Conservation (phyloP, 2,329 filamentous ascomycete genomes). For the Dactylonectria macrodidyma region DNA sequence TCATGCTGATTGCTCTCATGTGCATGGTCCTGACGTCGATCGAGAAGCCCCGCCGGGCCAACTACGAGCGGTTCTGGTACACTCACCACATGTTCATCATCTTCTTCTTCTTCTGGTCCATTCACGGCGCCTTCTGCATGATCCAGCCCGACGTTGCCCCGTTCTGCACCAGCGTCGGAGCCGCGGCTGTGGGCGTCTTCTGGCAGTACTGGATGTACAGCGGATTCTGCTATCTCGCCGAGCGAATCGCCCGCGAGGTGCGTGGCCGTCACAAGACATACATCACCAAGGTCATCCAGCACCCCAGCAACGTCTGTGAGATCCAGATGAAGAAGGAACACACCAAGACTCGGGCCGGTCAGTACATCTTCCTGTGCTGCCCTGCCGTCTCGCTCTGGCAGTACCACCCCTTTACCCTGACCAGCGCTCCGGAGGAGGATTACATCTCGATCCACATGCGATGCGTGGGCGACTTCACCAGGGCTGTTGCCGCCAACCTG, state of each 20-base stretch:
- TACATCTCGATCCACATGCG: constrained; percentile 91
- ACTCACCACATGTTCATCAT: constrained; percentile 90
- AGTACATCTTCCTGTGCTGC: constrained; percentile 92
- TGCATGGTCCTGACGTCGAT: constrained; percentile 84
- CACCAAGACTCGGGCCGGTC: constrained; percentile 84
- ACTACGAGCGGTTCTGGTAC: constrained; percentile 94
- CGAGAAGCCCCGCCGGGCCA: constrained; percentile 83
- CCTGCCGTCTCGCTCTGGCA: constrained; percentile 90
- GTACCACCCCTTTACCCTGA: constrained; percentile 90
- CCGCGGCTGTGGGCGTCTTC: constrained; percentile 80
- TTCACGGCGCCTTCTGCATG: constrained; percentile 92
- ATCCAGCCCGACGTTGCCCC: constrained; percentile 87
- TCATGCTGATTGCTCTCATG: constrained; percentile 85
- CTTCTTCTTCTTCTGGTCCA: constrained; percentile 93
- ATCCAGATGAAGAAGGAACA: constrained; percentile 94
- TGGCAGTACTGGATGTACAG: constrained; percentile 94
- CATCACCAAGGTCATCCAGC: constrained; percentile 90
- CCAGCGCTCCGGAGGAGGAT: constrained; percentile 89
- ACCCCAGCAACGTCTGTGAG: constrained; percentile 90
- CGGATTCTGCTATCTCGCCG: constrained; percentile 84
- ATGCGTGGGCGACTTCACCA: constrained; percentile 87
- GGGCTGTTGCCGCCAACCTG: constrained; percentile 76
- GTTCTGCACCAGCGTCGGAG: constrained; percentile 79
- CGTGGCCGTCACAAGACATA: constrained; percentile 87
- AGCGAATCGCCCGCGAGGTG: constrained; percentile 83